Evolutionary conservation across 2,329 filamentous ascomycete species (phyloP).

Genomic region (Thelonectria rubi): DNA sequence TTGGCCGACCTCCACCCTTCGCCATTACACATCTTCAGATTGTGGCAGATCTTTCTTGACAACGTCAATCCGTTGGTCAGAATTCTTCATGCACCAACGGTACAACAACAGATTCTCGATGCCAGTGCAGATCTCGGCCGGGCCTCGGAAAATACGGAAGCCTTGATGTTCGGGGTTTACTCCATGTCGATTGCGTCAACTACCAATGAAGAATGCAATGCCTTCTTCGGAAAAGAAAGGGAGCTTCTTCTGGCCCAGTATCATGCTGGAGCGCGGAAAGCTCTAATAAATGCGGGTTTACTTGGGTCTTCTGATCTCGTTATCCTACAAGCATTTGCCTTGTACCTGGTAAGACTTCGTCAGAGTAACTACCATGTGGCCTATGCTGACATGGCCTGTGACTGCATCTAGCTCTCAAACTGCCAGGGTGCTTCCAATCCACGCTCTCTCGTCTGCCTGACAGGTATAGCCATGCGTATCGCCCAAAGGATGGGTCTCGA

Average conservation of each 20-base stretch:
- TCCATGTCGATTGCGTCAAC: not conserved
- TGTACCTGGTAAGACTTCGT: not conserved
- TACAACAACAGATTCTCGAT: not conserved
- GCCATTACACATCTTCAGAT: not conserved
- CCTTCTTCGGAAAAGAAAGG: not conserved
- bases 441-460: slow-evolving; percentile 33
- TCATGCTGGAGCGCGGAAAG: not conserved
- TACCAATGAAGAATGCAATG: not conserved
- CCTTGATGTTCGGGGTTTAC: not conserved
- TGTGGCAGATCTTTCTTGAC: not conserved
- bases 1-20: not conserved
- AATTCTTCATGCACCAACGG: not conserved
- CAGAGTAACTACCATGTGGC: not conserved
- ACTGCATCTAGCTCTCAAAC: not conserved
- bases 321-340: not conserved
- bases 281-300: not conserved
- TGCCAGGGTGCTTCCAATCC: not conserved
- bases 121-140: not conserved
- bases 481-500: slow-evolving; percentile 64
- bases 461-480: slow-evolving; percentile 61
- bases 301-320: not conserved
- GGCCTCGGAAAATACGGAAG: not conserved
- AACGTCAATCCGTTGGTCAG: not conserved
- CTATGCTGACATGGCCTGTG: not conserved
- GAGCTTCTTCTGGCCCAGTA: not conserved